These are phyloP conservation scores for Salix arbutifolia DNA, from an alignment of 345 rosid species.

Conservation along the genomic window DNA sequence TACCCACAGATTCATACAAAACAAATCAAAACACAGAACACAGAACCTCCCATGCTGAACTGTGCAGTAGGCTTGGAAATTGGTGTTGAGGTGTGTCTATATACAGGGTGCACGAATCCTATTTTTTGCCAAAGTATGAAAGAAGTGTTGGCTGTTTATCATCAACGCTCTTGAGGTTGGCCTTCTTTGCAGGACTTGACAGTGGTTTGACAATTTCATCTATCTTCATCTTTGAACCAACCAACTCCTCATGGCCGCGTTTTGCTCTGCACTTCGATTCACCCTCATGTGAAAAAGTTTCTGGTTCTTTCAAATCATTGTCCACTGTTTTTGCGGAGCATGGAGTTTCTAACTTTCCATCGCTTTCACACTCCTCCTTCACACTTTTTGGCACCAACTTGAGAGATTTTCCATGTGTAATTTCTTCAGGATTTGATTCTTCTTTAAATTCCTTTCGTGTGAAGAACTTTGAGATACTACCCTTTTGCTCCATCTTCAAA, in stretches of 20 bases:
- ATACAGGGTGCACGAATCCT: conserved; percentile 4
- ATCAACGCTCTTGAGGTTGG: conserved; percentile 29
- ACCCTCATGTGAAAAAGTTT: conserved; percentile 11
- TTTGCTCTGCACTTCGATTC: conserved; percentile 31
- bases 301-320: conserved; percentile 7
- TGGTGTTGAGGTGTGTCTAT: too few species aligned
- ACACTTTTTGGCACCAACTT: conserved; percentile 6
- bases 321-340: conserved; percentile 4
- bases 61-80: too few species aligned
- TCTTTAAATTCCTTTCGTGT: conserved; percentile 41
- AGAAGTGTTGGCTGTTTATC: conserved; percentile 60
- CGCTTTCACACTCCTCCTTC: conserved; percentile 29
- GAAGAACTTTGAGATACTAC: conserved; percentile 70
- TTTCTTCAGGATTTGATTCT: conserved; percentile 25
- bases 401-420: conserved; percentile 9
- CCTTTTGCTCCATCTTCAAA: conserved; percentile 46
- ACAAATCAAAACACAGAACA: too few species aligned
- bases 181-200: conserved; percentile 37
- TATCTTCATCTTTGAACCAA: conserved; percentile 27
- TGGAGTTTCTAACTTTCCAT: conserved; percentile 16
- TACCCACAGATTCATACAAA: too few species aligned
- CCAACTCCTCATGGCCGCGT: conserved; percentile 36
- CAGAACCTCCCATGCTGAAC: too few species aligned
- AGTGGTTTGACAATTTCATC: conserved; percentile 12
- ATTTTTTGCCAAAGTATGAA: conserved; percentile 54